phyloP scores from a whole-genome alignment of 306 rosid genomes.

The Dryas drummondii region DNA sequence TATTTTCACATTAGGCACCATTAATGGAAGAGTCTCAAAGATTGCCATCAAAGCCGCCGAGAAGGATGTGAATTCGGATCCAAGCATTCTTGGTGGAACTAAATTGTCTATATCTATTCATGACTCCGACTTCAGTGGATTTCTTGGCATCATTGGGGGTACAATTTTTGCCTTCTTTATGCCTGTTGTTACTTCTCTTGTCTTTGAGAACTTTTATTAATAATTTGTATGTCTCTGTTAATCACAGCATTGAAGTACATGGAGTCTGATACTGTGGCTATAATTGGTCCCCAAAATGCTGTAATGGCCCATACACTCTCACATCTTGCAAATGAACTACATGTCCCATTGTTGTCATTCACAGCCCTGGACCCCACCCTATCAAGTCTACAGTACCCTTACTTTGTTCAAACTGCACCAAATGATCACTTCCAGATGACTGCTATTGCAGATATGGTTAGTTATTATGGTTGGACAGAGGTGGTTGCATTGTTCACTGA shows the following conservation, averaged over 20 bases:
- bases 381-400: slow-evolving; percentile 47
- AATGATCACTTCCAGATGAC: slow-evolving; percentile 52
- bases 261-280: slow-evolving; percentile 45
- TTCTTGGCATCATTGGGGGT: slow-evolving; percentile 56
- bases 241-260: slow-evolving; percentile 43
- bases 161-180: neutral
- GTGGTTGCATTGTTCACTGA: slow-evolving; percentile 42
- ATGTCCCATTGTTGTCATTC: slow-evolving; percentile 44
- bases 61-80: slow-evolving; percentile 51
- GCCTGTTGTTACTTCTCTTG: neutral
- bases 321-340: slow-evolving; percentile 54
- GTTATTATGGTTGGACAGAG: slow-evolving; percentile 41
- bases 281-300: slow-evolving; percentile 53
- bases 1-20: slow-evolving; percentile 33
- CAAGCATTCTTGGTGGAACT: slow-evolving; percentile 43
- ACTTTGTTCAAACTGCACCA: slow-evolving; percentile 57
- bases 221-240: slow-evolving; percentile 5
- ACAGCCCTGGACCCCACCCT: slow-evolving; percentile 53
- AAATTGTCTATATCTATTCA: slow-evolving; percentile 39
- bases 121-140: slow-evolving; percentile 51
- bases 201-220: neutral
- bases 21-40: slow-evolving; percentile 47
- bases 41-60: slow-evolving; percentile 51
- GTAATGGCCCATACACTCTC: slow-evolving; percentile 48
- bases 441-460: slow-evolving; percentile 48